Evolutionary conservation across 2,329 filamentous ascomycete genomes (phyloP).

Genomic region (Coniochaeta sp.): DNA sequence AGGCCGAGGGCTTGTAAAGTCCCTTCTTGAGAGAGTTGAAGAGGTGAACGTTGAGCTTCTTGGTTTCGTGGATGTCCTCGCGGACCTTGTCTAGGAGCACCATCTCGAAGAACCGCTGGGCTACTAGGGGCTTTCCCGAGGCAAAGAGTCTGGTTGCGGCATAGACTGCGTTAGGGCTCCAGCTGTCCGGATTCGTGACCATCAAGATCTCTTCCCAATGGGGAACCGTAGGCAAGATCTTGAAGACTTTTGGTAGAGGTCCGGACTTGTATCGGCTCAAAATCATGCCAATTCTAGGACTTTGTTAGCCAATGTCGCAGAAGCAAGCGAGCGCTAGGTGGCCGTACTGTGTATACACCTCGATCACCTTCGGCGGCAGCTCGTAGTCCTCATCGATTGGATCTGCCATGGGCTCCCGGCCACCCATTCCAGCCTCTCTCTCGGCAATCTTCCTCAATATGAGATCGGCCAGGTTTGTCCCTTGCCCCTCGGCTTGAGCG

Average conservation of each 20-base stretch:
- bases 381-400: conserved; percentile 73
- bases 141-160: conserved; percentile 91
- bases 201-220: conserved; percentile 54
- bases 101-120: conserved; percentile 78
- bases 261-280: conserved; percentile 91
- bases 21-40: conserved; percentile 92
- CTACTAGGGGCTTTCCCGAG: conserved; percentile 69
- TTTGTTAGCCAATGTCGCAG: conserved; percentile 6
- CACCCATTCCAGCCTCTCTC: conserved; percentile 62
- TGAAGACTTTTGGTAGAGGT: conserved; percentile 96
- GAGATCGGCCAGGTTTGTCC: conserved; percentile 81
- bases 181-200: conserved; percentile 18
- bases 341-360: conserved; percentile 80
- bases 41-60: conserved; percentile 91
- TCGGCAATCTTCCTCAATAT: conserved; percentile 92
- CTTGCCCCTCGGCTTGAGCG: conserved; percentile 36
- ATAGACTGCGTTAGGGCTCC: conserved; percentile 64
- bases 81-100: conserved; percentile 86
- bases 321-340: neutral
- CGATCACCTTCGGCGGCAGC: conserved; percentile 82
- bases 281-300: conserved; percentile 68
- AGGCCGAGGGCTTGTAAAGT: conserved; percentile 88
- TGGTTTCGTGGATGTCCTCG: conserved; percentile 87
- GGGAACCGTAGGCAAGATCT: conserved; percentile 86
- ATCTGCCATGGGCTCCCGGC: conserved; percentile 22